Base-by-base conservation (phyloP, 1,139 yeast genomes). In the Lodderomyces parapsilosis region DNA sequence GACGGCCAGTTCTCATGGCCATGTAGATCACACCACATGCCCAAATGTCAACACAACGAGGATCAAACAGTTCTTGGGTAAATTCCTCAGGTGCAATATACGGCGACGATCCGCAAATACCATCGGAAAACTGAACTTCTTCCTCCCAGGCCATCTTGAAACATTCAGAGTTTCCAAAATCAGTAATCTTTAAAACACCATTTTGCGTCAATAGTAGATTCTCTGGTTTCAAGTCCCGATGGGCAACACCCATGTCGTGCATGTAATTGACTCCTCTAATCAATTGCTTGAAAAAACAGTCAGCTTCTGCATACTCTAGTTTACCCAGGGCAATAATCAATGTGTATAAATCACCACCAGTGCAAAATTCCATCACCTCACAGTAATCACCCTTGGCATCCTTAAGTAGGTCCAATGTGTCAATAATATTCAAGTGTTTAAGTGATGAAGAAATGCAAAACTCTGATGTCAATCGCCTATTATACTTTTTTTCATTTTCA, bases 1-100 rank as follows among this genome's bases (percentile, higher is more conserved):
- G 96, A 44, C 96, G 76, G 1, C 98, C 99, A 0, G 96, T 88
- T 58, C 98, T 76, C 98, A 93, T 91, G 8, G 96, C 97, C 97
- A 93, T 90, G 63, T 91, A 93, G 38, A 93, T 88, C 17, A 93
- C 94, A 41, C 98, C 99, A 63, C 95, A 85, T 0, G 98, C 86
- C 99, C 99, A 93, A 38, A 93, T 81, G 63, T 93, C 98, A 9
- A 90, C 94, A 14, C 93, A 80, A 38, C 98, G 70, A 2, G 98
- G 94, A 60, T 93, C 98, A 62, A 88, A 93, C 53, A 84, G 84
- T 35, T 74, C 70, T 39, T 76, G 79, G 2, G 78, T 76, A 60
- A 83, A 93, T 61, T 90, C 97, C 64, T 93, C 99, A 0, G 99
- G 98, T 0, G 98, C 96, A 58, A 93, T 93, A 60, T 93, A 93